A percentile compares a stretch with the other conserved stretches of the same genome.
Conservation (phyloP, 169 alveolate genomes). For the Eimeria acervulina region DNA sequence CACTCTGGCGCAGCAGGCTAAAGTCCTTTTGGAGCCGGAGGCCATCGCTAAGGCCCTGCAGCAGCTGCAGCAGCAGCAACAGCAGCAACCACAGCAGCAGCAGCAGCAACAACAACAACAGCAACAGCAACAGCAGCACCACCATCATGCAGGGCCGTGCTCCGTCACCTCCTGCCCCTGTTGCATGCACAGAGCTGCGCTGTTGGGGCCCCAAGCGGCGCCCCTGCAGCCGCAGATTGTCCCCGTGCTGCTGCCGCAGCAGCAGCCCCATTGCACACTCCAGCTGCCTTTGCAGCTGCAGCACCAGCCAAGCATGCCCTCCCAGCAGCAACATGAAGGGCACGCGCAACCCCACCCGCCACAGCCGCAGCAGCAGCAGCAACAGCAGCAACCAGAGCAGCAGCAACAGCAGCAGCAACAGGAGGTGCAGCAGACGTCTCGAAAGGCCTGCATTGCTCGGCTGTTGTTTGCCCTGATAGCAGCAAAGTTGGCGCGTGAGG, state of each 20-base stretch:
- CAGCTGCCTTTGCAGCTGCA: slow-evolving; percentile 45
- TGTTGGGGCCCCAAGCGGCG: neutral
- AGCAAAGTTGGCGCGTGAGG: slow-evolving; percentile 29
- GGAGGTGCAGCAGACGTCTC: neutral
- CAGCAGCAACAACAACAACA: neutral
- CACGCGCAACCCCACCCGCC: neutral
- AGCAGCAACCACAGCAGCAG: neutral
- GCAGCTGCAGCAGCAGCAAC: slow-evolving; percentile 4
- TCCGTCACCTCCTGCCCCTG: neutral
- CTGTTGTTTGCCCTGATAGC: slow-evolving; percentile 28
- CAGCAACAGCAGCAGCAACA: slow-evolving; percentile 54
- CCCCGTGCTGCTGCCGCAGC: slow-evolving; percentile 39
- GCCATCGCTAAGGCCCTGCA: slow-evolving; percentile 5
- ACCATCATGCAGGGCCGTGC: neutral
- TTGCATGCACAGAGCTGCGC: slow-evolving; percentile 35
- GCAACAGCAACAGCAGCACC: neutral
- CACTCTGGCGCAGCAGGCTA: slow-evolving; percentile 39
- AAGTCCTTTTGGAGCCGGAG: slow-evolving; percentile 1
- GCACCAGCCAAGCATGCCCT: slow-evolving; percentile 5
- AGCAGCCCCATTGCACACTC: neutral
- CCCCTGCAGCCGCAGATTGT: slow-evolving; percentile 53
- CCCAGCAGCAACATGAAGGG: neutral
- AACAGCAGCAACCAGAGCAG: neutral
- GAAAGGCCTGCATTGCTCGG: slow-evolving; percentile 8
- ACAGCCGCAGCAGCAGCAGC: neutral